Conservation (phyloP, 352 stramenopile species). For the Globisporangium alternatum region DNA sequence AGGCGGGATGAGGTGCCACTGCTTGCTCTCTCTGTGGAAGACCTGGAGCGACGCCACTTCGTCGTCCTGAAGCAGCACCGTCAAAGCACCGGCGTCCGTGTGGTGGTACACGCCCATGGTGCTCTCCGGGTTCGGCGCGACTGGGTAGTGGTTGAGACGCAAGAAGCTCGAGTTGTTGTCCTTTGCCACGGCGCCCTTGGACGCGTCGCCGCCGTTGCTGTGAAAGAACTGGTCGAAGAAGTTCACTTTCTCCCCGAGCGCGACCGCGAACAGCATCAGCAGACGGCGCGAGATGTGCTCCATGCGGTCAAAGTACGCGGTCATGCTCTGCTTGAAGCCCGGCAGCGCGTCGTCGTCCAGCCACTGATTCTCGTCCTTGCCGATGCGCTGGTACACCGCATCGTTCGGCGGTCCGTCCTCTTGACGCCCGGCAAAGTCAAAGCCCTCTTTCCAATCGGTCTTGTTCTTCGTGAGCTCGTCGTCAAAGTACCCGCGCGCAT, state of each 20-base stretch:
- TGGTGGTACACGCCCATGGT: constrained; percentile 52
- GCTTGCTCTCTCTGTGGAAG: constrained; percentile 25
- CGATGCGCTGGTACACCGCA: constrained; percentile 52
- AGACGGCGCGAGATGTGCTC: constrained; percentile 49
- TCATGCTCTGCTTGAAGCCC: constrained; percentile 51
- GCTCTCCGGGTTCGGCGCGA: constrained; percentile 38
- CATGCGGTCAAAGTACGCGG: constrained; percentile 45
- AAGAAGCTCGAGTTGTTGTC: constrained; percentile 86
- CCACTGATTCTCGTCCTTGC: constrained; percentile 88
- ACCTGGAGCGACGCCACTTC: constrained; percentile 42
- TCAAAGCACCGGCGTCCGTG: constrained; percentile 45
- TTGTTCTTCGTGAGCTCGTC: constrained; percentile 94
- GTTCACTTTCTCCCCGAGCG: constrained; percentile 43
- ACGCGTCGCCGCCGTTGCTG: constrained; percentile 10
- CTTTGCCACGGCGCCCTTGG: constrained; percentile 5
- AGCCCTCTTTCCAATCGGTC: constrained; percentile 89
- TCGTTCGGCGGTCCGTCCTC: constrained; percentile 42
- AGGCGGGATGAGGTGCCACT: constrained; percentile 39
- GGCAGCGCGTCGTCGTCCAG: constrained; percentile 40
- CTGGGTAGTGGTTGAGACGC: constrained; percentile 91
- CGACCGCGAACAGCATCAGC: constrained; percentile 57
- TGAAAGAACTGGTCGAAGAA: constrained; percentile 70
- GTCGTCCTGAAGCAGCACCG: constrained; percentile 49
- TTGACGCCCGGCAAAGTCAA: constrained; percentile 61
- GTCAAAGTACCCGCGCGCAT: constrained; percentile 92